phyloP scores from a whole-genome alignment of 331 rosid genomes.

The Rhamnella rubrinervis region DNA sequence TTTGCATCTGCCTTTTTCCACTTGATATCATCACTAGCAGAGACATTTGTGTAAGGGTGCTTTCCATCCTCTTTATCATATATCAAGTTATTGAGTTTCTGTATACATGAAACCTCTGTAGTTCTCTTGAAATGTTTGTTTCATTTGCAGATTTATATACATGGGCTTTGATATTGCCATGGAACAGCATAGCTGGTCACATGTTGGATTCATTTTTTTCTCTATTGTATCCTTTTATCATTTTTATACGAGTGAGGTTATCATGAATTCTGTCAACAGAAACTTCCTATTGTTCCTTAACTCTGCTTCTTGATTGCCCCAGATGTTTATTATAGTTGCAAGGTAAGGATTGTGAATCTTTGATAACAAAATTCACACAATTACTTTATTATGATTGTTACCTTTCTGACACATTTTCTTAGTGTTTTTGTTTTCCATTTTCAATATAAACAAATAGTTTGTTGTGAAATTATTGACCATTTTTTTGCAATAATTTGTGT shows the following conservation, averaged over 20 bases:
- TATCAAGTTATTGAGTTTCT: slow-evolving; percentile 10
- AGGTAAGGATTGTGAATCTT: slow-evolving; percentile 53
- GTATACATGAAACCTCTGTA: slow-evolving; percentile 11
- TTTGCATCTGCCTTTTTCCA: slow-evolving; percentile 83
- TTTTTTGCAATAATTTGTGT: slow-evolving; percentile 35
- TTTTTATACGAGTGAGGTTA: slow-evolving; percentile 16
- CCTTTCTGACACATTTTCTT: slow-evolving; percentile 2
- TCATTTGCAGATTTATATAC: slow-evolving; percentile 79
- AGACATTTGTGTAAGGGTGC: slow-evolving; percentile 80
- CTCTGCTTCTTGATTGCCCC: slow-evolving; percentile 31
- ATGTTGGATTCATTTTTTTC: slow-evolving; percentile 93
- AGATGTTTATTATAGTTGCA: slow-evolving; percentile 86
- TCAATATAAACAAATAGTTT: not conserved
- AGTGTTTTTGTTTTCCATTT: not conserved
- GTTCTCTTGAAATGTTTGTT: slow-evolving; percentile 12
- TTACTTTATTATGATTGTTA: slow-evolving; percentile 19
- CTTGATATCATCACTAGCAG: slow-evolving; percentile 91
- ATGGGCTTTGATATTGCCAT: slow-evolving; percentile 96
- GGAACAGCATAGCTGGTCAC: slow-evolving; percentile 98
- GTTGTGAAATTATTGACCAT: slow-evolving; percentile 11
- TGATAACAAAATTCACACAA: slow-evolving; percentile 15
- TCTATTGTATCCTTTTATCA: slow-evolving; percentile 81
- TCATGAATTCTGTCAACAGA: slow-evolving; percentile 14
- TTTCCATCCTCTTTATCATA: slow-evolving; percentile 23
- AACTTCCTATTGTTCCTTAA: slow-evolving; percentile 53